A percentile compares a stretch with the other conserved stretches of the same genome.
Conservation (phyloP, 2,329 filamentous ascomycete genomes). For the Leptographium radiaticola region DNA sequence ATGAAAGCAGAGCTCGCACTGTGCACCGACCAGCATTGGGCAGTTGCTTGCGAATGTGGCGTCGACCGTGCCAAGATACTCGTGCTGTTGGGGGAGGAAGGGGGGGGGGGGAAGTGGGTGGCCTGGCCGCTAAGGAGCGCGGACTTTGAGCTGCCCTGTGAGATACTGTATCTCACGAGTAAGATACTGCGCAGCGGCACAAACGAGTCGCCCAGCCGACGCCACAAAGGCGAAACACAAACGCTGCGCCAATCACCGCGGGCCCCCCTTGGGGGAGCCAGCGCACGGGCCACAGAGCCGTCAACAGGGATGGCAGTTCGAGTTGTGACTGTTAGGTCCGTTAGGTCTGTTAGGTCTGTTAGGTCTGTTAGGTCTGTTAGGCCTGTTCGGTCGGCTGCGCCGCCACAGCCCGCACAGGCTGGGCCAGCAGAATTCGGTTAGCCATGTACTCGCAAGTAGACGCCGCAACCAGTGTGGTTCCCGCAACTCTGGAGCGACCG, state of each 20-base stretch:
- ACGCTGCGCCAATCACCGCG: not conserved
- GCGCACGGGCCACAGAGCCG: not conserved
- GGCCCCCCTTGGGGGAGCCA: not conserved
- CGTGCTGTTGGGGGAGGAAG: no score
- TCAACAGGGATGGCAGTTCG: not conserved
- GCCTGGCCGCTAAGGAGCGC: not conserved
- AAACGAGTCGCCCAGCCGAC: not conserved
- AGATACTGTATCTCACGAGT: no score
- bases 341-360: no score
- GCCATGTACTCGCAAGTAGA: constrained; percentile 2
- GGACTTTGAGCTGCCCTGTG: no score
- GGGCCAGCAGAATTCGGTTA: not conserved
- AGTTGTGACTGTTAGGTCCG: not conserved
- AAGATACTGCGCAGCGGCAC: not conserved
- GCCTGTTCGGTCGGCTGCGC: not conserved
- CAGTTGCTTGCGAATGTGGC: not conserved
- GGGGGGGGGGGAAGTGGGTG: no score
- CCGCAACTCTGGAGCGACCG: constrained; percentile 9
- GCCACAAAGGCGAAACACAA: not conserved
- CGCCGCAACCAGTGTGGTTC: constrained; percentile 6
- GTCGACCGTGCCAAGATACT: no score
- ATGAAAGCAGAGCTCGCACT: not conserved
- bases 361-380: not conserved
- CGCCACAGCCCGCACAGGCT: not conserved
- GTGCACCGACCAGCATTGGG: not conserved